Base-by-base conservation (phyloP, 495 filamentous ascomycete genomes). In the Pseudotulostoma volvatum region DNA sequence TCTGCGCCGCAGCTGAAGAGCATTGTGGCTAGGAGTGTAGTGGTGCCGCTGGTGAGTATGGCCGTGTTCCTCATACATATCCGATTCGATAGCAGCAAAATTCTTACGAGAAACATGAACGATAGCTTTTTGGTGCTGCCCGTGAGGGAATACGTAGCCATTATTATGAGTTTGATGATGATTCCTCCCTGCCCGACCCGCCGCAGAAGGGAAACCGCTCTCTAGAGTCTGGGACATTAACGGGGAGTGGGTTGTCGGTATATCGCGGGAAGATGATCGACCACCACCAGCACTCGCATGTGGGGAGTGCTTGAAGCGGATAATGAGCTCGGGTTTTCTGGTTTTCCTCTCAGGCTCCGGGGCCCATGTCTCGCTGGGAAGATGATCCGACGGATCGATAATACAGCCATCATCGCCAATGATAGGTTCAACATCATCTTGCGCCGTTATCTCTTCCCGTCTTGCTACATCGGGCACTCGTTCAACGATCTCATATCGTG, bases 371-470 rank as follows among this genome's bases (percentile, higher is more conserved):
- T 87, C 79, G 33, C 83, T 73, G 0, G 88, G 90, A 0, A 97
- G 73, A 51, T 95, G 84, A 55, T 97, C 90, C 1, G 81, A 87
- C 0, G 84, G 88, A 52, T 96, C 90, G 41, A 96, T 76, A 40
- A 87, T 79, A 20, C 82, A 71, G 9, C 90, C 92, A 55, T 90
- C 77, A 40, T 81, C 76, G 0, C 78, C 83, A 39, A 84, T 78
- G 37, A 95, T 87, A 5, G 66, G 68, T 2, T 57, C 61, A n/a
- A 55, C 49, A 23, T 60, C 57, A 9, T 59, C 52, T 15, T 47
- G 36, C 13, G 55, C 39, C 39, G 61, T 59, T 4, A 50, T 40
- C 36, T 70, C 55, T 16, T 45, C 46, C 23, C 61, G 57, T 14
- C 55, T 36, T 7, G 55, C 49, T 9, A 51, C 57, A 23, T 64